Evolutionary conservation across 257 asterid genomes (phyloP), one percentile per base, ranked within the genome.

Genomic region (Nemophila menziesii): DNA sequence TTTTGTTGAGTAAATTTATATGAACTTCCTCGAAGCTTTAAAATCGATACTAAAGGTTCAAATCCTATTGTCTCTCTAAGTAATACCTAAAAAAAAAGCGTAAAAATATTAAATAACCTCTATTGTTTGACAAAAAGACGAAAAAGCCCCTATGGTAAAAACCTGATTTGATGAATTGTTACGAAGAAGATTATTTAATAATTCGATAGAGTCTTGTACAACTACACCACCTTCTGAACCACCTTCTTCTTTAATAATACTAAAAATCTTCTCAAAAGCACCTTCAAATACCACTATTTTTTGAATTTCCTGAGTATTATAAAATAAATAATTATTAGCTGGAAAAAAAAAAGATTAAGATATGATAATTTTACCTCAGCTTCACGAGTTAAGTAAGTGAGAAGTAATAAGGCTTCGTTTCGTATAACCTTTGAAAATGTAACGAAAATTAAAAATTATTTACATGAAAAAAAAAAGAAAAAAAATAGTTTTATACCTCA

Each of bases 151-250:
- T n/a, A n/a, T n/a, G n/a, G n/a, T 19, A 37, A 37, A 51, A 49
- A 89, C 98, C 98, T 89, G 98, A 61, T 89, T 85, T 58, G 98
- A 84, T 60, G 86, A 65, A 74, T 70, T 89, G 56, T 46, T 66
- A 27, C 93, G 93, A 20, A 89, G 69, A 62, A 89, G 92, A 77
- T 89, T 84, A 73, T 89, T 89, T 63, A 89, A 55, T 49, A 89
- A 57, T 64, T 89, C 98, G 60, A 84, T 77, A 62, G 85, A 84
- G 58, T 89, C 98, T 95, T 89, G 97, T 59, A 87, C 95, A 63
- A 87, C 93, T 43, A 83, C 96, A 8, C 98, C 98, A 39, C 99
- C 94, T 62, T 90, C 96, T 52, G 94, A 85, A 53, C 93, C 94
- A 40, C 96, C 96, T 72, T 90, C 98, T 71, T 90, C 96, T 62